A percentile compares a stretch with the other conserved stretches of the same genome.
Evolutionary conservation across 495 filamentous ascomycete species (phyloP).

Genomic region (Aspergillus campestris): DNA sequence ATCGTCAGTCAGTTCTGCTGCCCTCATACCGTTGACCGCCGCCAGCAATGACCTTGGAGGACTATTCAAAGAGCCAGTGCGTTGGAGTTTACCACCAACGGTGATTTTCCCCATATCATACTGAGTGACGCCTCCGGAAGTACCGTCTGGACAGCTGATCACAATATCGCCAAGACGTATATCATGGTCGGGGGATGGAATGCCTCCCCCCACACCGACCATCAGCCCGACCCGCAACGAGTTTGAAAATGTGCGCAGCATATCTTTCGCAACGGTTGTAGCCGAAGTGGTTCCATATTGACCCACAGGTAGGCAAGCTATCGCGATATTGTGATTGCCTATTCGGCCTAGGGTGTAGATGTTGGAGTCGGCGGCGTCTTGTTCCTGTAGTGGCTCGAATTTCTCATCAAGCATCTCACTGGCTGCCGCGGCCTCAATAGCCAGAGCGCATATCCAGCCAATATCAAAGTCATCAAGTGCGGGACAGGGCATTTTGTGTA

Average conservation of each 20-base stretch:
- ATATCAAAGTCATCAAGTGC: conserved; percentile 34
- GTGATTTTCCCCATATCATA: no score
- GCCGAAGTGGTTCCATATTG: conserved; percentile 32
- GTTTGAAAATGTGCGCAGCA: conserved; percentile 35
- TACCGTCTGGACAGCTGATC: no score
- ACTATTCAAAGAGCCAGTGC: conserved; percentile 21
- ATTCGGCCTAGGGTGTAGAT: conserved; percentile 35
- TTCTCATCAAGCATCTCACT: conserved; percentile 38
- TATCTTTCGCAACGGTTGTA: conserved; percentile 27
- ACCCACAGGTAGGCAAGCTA: conserved; percentile 31
- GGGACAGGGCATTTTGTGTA: conserved; percentile 22
- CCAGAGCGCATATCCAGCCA: conserved; percentile 43
- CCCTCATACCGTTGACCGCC: conserved; percentile 17
- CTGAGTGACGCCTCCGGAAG: no score
- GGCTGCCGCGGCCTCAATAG: conserved; percentile 36
- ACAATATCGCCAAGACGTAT: conserved; percentile 37
- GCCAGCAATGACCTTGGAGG: conserved; percentile 18
- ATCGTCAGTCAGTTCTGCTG: conserved; percentile 9
- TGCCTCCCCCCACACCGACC: conserved; percentile 39
- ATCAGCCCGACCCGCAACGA: conserved; percentile 26
- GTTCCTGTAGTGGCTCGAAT: conserved; percentile 20
- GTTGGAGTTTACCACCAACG: no score
- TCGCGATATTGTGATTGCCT: conserved; percentile 34
- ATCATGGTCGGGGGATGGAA: conserved; percentile 22
- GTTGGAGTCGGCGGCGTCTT: conserved; percentile 22